Conservation (phyloP, 129 eudicot species). For the Silybum marianum region DNA sequence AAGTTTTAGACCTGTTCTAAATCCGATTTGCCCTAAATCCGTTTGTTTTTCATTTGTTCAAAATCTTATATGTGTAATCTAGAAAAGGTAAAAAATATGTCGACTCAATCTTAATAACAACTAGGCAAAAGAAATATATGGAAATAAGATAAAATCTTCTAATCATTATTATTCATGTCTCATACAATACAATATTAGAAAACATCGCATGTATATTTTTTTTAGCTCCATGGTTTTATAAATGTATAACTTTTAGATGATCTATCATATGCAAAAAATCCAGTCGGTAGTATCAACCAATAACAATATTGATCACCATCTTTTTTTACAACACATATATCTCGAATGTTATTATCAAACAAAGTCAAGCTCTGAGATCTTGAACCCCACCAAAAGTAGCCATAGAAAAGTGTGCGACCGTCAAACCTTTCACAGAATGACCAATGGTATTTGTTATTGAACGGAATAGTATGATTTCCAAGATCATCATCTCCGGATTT, state of each 20-base stretch:
- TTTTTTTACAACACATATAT: background rate
- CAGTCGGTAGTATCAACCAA: slow-evolving; percentile 9
- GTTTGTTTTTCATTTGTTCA: too few relatives aligned
- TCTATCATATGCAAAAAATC: slow-evolving; percentile 13
- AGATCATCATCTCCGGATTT: too few relatives aligned
- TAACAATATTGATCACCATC: background rate
- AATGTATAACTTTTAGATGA: background rate
- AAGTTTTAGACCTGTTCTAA: too few relatives aligned
- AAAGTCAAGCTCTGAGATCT: background rate
- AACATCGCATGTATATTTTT: too few relatives aligned
- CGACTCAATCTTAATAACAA: too few relatives aligned
- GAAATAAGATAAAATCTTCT: too few relatives aligned
- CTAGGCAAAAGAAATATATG: too few relatives aligned
- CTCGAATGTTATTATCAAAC: background rate
- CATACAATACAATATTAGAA: too few relatives aligned
- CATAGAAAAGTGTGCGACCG: slow-evolving; percentile 15
- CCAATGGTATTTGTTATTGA: background rate
- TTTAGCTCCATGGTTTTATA: background rate
- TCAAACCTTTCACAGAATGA: slow-evolving; percentile 11
- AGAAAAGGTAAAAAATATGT: too few relatives aligned
- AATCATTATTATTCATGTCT: too few relatives aligned
- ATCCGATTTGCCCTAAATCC: too few relatives aligned
- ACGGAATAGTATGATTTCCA: slow-evolving; percentile 15
- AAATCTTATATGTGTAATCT: too few relatives aligned
- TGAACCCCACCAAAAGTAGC: slow-evolving; percentile 27